Evolutionary conservation across 2,329 filamentous ascomycete genomes (phyloP).

Genomic region (Fusarium brevicatenulatum): DNA sequence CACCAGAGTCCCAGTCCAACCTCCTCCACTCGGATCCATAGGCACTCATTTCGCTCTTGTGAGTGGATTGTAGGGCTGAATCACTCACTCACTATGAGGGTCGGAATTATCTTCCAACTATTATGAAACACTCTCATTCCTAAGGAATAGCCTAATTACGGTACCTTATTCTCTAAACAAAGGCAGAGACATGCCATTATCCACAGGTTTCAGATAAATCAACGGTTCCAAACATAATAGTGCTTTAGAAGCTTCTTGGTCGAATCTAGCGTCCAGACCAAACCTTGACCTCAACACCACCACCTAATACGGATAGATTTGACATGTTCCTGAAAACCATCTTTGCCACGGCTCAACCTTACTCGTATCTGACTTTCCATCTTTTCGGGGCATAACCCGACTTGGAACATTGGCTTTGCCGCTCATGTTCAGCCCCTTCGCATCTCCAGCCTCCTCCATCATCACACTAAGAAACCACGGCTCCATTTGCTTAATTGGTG

Average conservation of each 20-base stretch:
- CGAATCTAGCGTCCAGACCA: background rate
- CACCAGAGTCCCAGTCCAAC: conserved; percentile 4
- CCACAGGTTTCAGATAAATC: background rate
- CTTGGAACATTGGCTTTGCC: background rate
- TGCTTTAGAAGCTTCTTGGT: background rate
- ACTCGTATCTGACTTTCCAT: background rate
- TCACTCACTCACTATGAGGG: background rate
- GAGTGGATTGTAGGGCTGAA: conserved; percentile 34
- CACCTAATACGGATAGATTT: background rate
- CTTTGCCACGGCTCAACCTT: background rate
- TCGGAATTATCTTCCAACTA: background rate
- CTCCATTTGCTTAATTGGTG: background rate
- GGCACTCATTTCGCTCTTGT: background rate
- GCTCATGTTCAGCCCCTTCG: background rate
- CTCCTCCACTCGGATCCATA: background rate
- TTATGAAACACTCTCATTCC: background rate
- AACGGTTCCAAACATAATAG: background rate
- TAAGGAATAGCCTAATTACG: background rate
- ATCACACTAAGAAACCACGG: background rate
- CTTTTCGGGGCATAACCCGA: background rate
- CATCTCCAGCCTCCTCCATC: conserved; percentile 19
- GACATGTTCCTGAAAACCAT: background rate
- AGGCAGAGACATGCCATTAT: background rate
- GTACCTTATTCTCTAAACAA: background rate
- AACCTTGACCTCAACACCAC: background rate